These are phyloP conservation scores for Boletus semigastroideus DNA, from an alignment of 1,284 basidiomycete species.

Conservation along the genomic window DNA sequence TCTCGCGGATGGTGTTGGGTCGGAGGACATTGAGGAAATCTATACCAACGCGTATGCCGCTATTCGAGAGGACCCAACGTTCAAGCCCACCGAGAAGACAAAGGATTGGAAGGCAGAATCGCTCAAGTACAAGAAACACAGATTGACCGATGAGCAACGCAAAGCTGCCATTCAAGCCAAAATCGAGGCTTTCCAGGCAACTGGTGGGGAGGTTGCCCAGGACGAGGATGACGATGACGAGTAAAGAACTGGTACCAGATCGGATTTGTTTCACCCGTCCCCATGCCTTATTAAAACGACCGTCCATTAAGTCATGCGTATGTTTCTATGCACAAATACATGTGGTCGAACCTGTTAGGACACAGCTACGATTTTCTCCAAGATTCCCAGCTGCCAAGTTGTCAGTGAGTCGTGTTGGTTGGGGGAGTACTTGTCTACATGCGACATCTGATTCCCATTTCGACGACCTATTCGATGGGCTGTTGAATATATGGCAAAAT, in stretches of 20 bases:
- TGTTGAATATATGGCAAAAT: slow-evolving; percentile 52
- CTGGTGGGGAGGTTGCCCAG: slow-evolving; percentile 47
- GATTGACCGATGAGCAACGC: slow-evolving; percentile 80
- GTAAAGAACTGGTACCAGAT: slow-evolving; percentile 36
- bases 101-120: slow-evolving; percentile 92
- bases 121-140: slow-evolving; percentile 70
- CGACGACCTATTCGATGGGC: slow-evolving; percentile 51
- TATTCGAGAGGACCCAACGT: slow-evolving; percentile 93
- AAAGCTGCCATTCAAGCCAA: slow-evolving; percentile 76
- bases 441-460: slow-evolving; percentile 33
- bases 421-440: slow-evolving; percentile 42
- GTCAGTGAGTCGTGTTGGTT: slow-evolving; percentile 38
- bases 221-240: slow-evolving; percentile 55
- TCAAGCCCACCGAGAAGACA: slow-evolving; percentile 90
- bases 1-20: slow-evolving; percentile 93
- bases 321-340: slow-evolving; percentile 18
- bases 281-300: slow-evolving; percentile 11
- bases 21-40: slow-evolving; percentile 97
- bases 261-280: neutral
- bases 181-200: slow-evolving; percentile 83
- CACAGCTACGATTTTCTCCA: slow-evolving; percentile 36
- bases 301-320: slow-evolving; percentile 12
- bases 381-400: slow-evolving; percentile 49
- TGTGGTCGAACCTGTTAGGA: slow-evolving; percentile 19
- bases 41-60: slow-evolving; percentile 89